Evolutionary conservation across 2,329 filamentous ascomycete genomes (phyloP).

Genomic region (Fusarium veterinarium): DNA sequence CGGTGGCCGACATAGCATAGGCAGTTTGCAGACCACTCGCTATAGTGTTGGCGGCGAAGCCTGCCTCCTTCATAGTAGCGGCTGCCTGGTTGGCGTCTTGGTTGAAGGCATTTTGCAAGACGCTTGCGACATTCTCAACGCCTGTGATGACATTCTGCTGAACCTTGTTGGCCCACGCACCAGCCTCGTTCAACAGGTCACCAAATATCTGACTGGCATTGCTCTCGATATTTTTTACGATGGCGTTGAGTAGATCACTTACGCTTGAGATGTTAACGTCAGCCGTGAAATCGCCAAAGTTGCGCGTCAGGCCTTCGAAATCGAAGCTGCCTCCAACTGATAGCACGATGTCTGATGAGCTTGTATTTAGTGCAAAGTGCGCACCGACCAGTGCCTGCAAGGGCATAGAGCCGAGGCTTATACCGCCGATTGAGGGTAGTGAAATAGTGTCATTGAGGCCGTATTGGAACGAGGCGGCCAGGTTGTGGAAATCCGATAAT

Average conservation of each 20-base stretch:
- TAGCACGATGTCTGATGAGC: background rate
- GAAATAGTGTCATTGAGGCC: background rate
- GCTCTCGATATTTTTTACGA: background rate
- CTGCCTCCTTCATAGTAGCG: background rate
- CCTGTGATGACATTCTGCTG: background rate
- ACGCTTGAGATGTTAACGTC: background rate
- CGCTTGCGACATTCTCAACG: background rate
- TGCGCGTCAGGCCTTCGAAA: background rate
- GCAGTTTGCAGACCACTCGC: background rate
- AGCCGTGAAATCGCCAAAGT: background rate
- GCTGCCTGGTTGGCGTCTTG: background rate
- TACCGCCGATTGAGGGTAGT: background rate
- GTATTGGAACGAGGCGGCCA: background rate
- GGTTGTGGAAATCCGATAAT: background rate
- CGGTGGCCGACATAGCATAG: background rate
- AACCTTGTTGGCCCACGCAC: background rate
- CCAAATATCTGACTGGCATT: background rate
- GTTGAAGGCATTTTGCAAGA: background rate
- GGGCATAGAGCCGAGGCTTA: background rate
- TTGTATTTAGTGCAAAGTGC: background rate
- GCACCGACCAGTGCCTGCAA: background rate
- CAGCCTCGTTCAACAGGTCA: background rate
- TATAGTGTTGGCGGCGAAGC: background rate
- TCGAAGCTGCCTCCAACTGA: background rate
- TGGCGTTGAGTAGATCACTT: background rate